Base-by-base conservation (phyloP, 306 rosid genomes). In the Lagenaria siceraria region DNA sequence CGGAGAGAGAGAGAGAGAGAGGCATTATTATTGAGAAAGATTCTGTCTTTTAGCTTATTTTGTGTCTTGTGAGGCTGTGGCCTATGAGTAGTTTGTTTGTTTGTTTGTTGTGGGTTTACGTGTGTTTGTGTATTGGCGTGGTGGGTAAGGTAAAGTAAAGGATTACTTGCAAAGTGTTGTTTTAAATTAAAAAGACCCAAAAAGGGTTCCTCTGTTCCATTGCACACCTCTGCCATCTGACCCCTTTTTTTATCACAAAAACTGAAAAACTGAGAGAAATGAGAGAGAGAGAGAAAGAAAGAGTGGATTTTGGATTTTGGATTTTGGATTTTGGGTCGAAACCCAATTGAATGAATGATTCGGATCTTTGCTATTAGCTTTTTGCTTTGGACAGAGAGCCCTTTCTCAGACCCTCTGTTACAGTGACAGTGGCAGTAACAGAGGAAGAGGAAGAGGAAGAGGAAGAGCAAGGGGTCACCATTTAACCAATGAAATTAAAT, bases 31-130 rank as follows among this genome's bases (percentile, higher is more conserved):
- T 38, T 35, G 14, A 22, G 18, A 25, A 25, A 70, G 76, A 70
- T 46, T 46, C 58, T 70, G 56, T 53, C 3, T 18, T 5, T 5
- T 49, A 15, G 54, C 14, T 14, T 13, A 43, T 43, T 43, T 43
- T 43, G 14, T 43, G 49, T 43, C 49, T 14, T 43, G 3, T 43
- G 49, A 43, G 10, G 49, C 49, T 10, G 49, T 43, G 49, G 49
- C 49, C 49, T 43, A 43, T 43, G 14, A 43, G 14, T 43, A 7
- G 48, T 10, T 43, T 29, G 33, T 29, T 43, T 51, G 8, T 36
- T 71, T 71, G 38, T 64, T 64, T 33, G 5, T 35, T 35, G 5
- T 69, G 55, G 76, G 76, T 71, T 71, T 71, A 71, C 76, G 76
- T 48, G 59, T 71, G 56, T 14, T 56, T 60, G 3, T 12, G 8